phyloP scores from a whole-genome alignment of 306 rosid genomes.

The Sesbania bispinosa region DNA sequence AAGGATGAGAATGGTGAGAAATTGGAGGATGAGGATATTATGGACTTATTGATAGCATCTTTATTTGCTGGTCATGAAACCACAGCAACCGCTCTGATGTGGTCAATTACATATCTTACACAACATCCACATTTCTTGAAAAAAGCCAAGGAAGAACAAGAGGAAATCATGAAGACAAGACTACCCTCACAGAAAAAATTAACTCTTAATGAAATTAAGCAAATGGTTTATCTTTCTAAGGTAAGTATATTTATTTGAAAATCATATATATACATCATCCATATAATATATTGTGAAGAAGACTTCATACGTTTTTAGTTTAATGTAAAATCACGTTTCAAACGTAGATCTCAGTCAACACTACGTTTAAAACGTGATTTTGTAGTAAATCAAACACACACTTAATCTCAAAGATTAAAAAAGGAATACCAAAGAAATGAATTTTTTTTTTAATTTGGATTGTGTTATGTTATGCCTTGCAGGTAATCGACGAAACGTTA shows the following conservation, averaged over 20 bases:
- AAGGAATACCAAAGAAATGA: not conserved
- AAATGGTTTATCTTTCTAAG: too few relatives aligned
- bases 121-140: not conserved
- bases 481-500: too few relatives aligned
- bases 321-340: too few relatives aligned
- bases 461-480: not conserved
- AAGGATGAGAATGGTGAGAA: conserved; percentile 31
- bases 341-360: too few relatives aligned
- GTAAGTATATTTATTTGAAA: conserved; percentile 7
- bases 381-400: too few relatives aligned
- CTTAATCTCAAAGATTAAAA: too few relatives aligned
- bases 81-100: not conserved
- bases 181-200: conserved; percentile 25
- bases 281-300: not conserved
- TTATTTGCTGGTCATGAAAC: not conserved
- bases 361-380: too few relatives aligned
- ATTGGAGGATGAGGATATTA: conserved; percentile 44
- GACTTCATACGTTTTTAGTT: not conserved
- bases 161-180: conserved; percentile 33
- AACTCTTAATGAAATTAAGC: conserved; percentile 33
- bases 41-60: conserved; percentile 20
- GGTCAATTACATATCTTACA: too few relatives aligned
- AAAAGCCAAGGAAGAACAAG: conserved; percentile 39
- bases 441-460: too few relatives aligned
- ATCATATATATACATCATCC: not conserved